Evolutionary conservation across 306 rosid genomes (phyloP).

Genomic region (Prunus dulcis): DNA sequence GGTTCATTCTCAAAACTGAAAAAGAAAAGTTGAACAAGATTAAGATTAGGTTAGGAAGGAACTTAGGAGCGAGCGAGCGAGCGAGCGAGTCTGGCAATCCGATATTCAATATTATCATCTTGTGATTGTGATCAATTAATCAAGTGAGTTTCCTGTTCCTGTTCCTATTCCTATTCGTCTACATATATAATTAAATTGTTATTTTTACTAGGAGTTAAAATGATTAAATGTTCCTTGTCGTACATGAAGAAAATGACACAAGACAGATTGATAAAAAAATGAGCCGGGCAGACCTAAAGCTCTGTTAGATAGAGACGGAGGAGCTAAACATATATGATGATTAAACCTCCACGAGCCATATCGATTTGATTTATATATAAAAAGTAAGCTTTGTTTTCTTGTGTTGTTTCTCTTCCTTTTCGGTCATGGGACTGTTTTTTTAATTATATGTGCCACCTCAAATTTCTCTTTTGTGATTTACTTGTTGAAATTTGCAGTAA

Average conservation of each 20-base stretch:
- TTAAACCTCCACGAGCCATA: constrained; percentile 22
- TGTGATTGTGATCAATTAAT: too few species aligned
- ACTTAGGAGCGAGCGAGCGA: too few species aligned
- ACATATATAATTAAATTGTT: too few species aligned
- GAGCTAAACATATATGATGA: constrained; percentile 14
- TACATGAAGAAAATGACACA: constrained; percentile 22
- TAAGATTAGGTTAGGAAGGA: background rate
- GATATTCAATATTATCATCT: constrained; percentile 1
- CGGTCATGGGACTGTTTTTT: background rate
- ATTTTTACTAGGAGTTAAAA: too few species aligned
- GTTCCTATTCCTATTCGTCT: too few species aligned
- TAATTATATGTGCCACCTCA: constrained; percentile 10
- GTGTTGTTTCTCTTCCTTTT: background rate
- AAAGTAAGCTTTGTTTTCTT: constrained; percentile 7
- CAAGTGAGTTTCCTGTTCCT: too few species aligned
- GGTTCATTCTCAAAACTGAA: constrained; percentile 19
- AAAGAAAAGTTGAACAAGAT: constrained; percentile 33
- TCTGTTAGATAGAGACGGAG: constrained; percentile 16
- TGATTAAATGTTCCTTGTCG: constrained; percentile 20
- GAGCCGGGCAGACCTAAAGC: constrained; percentile 28
- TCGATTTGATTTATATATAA: constrained; percentile 24
- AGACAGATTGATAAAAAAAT: constrained; percentile 20
- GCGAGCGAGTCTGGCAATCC: constrained; percentile 20
- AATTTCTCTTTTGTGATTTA: constrained; percentile 10
- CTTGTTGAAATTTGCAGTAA: constrained; percentile 22